Percentiles rank a stretch among this genome's conserved stretches.
These are phyloP conservation scores for Endocladia muricata DNA, from an alignment of 31 red algal species.

Conservation along the genomic window DNA sequence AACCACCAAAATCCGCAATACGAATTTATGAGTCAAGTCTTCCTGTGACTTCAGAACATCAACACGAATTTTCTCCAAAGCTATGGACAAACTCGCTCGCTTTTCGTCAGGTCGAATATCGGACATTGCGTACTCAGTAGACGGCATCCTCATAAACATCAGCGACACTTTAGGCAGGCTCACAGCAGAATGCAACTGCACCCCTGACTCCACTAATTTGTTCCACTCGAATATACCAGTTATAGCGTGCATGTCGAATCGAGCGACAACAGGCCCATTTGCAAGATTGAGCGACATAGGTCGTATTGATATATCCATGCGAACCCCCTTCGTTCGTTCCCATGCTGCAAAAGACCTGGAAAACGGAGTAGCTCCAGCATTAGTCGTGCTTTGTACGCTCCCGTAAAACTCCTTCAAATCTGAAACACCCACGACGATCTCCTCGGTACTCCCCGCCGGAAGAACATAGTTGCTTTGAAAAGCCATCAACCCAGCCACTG, in stretches of 20 bases:
- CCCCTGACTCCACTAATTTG: constrained; percentile 56
- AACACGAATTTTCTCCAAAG: constrained; percentile 47
- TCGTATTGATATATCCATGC: constrained; percentile 65
- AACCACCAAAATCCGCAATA: constrained; percentile 55
- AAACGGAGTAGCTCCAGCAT: constrained; percentile 40
- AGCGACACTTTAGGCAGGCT: constrained; percentile 51
- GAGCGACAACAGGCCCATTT: constrained; percentile 62
- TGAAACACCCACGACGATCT: background rate
- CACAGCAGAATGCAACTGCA: constrained; percentile 51
- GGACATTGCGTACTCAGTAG: constrained; percentile 30
- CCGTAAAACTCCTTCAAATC: background rate
- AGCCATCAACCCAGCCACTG: constrained; percentile 55
- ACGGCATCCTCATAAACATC: constrained; percentile 68
- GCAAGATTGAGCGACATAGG: constrained; percentile 70
- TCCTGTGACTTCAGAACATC: constrained; percentile 67
- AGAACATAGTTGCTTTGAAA: constrained; percentile 48
- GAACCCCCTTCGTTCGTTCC: constrained; percentile 78
- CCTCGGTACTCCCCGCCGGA: background rate
- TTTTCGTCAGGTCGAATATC: constrained; percentile 50
- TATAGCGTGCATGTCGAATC: constrained; percentile 52
- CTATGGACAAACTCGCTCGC: constrained; percentile 53
- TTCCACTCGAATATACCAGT: constrained; percentile 76
- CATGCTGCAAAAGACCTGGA: constrained; percentile 68
- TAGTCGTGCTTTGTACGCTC: background rate
- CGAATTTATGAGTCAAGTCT: constrained; percentile 68